Conservation (phyloP, 163 green algal genomes). For the Chlorella variabilis region DNA sequence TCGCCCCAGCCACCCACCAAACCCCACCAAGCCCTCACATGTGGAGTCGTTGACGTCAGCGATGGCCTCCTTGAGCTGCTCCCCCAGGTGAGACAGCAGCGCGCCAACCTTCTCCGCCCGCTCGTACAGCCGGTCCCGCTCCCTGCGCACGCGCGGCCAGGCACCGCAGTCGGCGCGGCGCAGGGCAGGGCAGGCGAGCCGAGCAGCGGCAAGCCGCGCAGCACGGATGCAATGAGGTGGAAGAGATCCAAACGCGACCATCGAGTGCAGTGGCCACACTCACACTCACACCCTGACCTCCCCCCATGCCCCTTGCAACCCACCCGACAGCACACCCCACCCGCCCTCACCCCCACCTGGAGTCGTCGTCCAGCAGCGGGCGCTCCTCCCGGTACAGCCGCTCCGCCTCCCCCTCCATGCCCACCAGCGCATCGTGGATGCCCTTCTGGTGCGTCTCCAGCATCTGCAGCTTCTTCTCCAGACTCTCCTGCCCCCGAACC, state of each 20-base stretch:
- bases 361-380: constrained; percentile 70
- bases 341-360: too few species aligned
- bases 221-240: neutral
- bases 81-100: constrained; percentile 60
- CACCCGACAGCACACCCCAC: too few species aligned
- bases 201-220: neutral
- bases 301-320: too few species aligned
- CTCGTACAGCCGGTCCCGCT: constrained; percentile 78
- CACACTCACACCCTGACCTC: too few species aligned
- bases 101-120: constrained; percentile 54
- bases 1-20: too few species aligned
- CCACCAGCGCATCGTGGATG: constrained; percentile 84
- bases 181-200: neutral
- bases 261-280: too few species aligned
- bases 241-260: too few species aligned
- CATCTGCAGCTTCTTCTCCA: constrained; percentile 86
- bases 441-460: constrained; percentile 85
- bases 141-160: too few species aligned
- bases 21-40: too few species aligned
- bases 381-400: constrained; percentile 73
- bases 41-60: constrained; percentile 68
- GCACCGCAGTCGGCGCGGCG: too few species aligned
- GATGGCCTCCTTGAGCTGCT: constrained; percentile 69
- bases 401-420: constrained; percentile 86
- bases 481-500: constrained; percentile 70